phyloP scores from a whole-genome alignment of 2,329 filamentous ascomycete species.

The Amphichorda felina region DNA sequence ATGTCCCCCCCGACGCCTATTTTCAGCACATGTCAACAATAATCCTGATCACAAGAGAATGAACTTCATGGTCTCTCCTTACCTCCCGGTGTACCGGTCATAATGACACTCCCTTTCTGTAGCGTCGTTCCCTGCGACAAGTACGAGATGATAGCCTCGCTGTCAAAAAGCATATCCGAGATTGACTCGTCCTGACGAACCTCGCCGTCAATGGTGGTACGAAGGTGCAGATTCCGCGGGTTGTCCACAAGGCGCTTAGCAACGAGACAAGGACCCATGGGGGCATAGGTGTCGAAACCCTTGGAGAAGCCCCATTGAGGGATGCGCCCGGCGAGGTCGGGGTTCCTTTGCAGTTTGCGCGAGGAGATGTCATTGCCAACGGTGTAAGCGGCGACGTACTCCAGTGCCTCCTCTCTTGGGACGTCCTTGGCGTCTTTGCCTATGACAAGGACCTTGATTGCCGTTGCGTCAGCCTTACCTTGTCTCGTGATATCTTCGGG shows the following conservation, averaged over 20 bases:
- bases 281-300: conserved; percentile 43
- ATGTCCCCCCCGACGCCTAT: conserved; percentile 33
- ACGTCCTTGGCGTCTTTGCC: conserved; percentile 26
- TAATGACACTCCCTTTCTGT: conserved; percentile 26
- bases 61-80: not conserved
- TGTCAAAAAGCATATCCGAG: conserved; percentile 31
- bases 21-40: conserved; percentile 7
- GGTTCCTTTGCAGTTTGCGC: conserved; percentile 37
- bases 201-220: conserved; percentile 34
- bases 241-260: conserved; percentile 26
- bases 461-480: too few species aligned
- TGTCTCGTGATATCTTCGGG: too few species aligned
- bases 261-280: conserved; percentile 36
- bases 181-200: conserved; percentile 28
- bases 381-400: conserved; percentile 41
- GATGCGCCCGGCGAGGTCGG: too few species aligned
- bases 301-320: conserved; percentile 47
- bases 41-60: conserved; percentile 3
- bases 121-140: conserved; percentile 29
- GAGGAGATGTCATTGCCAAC: conserved; percentile 42
- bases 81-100: conserved; percentile 33
- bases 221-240: conserved; percentile 27
- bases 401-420: conserved; percentile 9
- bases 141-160: conserved; percentile 21
- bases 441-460: too few species aligned